Conservation (phyloP, 1,284 basidiomycete genomes). For the Flammula alnicola region DNA sequence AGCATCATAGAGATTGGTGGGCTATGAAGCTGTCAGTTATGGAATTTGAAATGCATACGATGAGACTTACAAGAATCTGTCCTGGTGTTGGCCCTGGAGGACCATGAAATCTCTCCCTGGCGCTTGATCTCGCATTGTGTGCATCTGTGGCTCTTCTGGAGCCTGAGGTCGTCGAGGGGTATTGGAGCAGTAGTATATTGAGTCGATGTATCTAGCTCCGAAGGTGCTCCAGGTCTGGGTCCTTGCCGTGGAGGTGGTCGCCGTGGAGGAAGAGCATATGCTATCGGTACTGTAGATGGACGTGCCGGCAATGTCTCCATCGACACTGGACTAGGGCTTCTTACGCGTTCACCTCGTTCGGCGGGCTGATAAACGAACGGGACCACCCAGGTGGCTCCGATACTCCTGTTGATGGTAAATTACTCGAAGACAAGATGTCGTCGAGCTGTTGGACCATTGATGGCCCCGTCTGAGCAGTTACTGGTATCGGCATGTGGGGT, state of each 20-base stretch:
- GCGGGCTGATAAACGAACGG: slow-evolving; percentile 60
- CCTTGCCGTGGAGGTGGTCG: not conserved
- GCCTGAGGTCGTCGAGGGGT: not conserved
- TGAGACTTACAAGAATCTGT: slow-evolving; percentile 28
- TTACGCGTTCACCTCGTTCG: slow-evolving; percentile 36
- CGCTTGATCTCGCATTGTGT: not conserved
- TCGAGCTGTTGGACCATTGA: slow-evolving; percentile 63
- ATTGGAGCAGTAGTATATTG: not conserved
- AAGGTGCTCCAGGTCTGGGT: not conserved
- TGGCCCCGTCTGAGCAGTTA: slow-evolving; percentile 44
- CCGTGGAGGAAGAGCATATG: not conserved
- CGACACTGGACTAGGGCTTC: slow-evolving; percentile 42
- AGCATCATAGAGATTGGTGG: slow-evolving; percentile 6
- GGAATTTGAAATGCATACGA: not conserved
- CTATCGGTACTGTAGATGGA: slow-evolving; percentile 34
- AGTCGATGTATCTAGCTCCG: slow-evolving; percentile 3
- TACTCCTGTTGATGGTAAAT: slow-evolving; percentile 38
- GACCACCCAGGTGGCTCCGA: slow-evolving; percentile 56
- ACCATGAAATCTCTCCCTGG: not conserved
- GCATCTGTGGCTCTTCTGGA: not conserved
- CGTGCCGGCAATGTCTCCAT: slow-evolving; percentile 31
- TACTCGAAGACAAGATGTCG: slow-evolving; percentile 55
- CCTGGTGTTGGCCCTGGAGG: no score
- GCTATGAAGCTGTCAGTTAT: slow-evolving; percentile 1
- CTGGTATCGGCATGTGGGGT: slow-evolving; percentile 33